Evolutionary conservation across 441 rosid species (phyloP).

Genomic region (Aleurites moluccanus): DNA sequence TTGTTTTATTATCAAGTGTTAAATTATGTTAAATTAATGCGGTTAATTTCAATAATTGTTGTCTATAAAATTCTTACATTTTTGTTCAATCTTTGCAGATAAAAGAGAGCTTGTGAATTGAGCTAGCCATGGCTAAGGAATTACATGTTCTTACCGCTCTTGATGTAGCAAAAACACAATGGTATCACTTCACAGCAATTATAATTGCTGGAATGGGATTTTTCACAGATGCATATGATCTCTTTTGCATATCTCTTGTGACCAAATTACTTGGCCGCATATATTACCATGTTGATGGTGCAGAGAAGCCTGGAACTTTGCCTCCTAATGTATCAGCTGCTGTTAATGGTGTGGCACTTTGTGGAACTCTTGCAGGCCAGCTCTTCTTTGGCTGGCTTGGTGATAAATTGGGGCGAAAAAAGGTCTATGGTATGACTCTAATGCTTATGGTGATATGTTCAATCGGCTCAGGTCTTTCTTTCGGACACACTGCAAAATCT

Average conservation of each 20-base stretch:
- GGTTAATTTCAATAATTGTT: too few relatives aligned
- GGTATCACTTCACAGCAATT: constrained; percentile 82
- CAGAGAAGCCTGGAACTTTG: constrained; percentile 60
- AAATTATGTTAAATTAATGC: too few relatives aligned
- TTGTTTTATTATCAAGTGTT: too few relatives aligned
- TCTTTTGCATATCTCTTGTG: constrained; percentile 77
- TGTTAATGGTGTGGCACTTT: constrained; percentile 76
- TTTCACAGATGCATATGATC: constrained; percentile 83
- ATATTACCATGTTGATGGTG: constrained; percentile 64
- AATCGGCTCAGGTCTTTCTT: constrained; percentile 65
- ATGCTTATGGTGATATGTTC: constrained; percentile 70
- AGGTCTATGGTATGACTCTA: constrained; percentile 75
- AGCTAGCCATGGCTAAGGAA: constrained; percentile 42
- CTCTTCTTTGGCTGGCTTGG: constrained; percentile 95
- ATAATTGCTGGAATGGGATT: constrained; percentile 85
- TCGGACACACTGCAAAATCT: constrained; percentile 47
- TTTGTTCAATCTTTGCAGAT: constrained; percentile 9
- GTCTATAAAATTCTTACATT: not conserved
- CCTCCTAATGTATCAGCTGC: constrained; percentile 81
- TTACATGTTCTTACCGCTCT: constrained; percentile 69
- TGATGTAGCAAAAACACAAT: constrained; percentile 82
- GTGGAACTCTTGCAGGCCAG: constrained; percentile 73
- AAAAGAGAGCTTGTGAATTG: not conserved
- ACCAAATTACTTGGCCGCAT: constrained; percentile 79
- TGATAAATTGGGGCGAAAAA: constrained; percentile 73